These are phyloP conservation scores for Calonectria henricotiae DNA, from an alignment of 2,329 filamentous ascomycete genomes.

Conservation along the genomic window DNA sequence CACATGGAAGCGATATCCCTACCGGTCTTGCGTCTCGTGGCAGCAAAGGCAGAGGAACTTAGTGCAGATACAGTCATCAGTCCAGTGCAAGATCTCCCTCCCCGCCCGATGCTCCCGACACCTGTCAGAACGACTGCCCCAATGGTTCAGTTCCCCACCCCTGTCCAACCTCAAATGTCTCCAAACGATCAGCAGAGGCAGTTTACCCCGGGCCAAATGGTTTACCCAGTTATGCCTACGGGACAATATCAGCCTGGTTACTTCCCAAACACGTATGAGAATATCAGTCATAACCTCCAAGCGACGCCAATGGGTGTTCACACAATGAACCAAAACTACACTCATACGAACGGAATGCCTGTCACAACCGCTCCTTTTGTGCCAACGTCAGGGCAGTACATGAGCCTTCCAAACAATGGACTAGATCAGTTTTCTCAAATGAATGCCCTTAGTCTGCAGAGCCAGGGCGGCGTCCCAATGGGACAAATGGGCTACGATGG, in stretches of 20 bases:
- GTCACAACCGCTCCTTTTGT: conserved; percentile 49
- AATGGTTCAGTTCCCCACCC: conserved; percentile 44
- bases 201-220: conserved; percentile 45
- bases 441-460: conserved; percentile 57
- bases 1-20: conserved; percentile 95
- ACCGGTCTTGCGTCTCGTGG: conserved; percentile 79
- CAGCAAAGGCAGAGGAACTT: conserved; percentile 64
- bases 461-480: conserved; percentile 48
- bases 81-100: conserved; percentile 72
- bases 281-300: conserved; percentile 52
- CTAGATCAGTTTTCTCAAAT: conserved; percentile 56
- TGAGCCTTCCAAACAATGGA: conserved; percentile 49
- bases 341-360: conserved; percentile 48
- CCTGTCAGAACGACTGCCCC: conserved; percentile 48
- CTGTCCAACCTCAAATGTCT: conserved; percentile 44
- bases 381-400: conserved; percentile 47
- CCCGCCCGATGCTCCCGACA: conserved; percentile 55
- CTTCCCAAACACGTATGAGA: conserved; percentile 52
- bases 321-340: conserved; percentile 51
- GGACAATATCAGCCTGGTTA: conserved; percentile 50
- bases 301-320: conserved; percentile 50
- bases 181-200: conserved; percentile 44
- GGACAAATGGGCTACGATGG: conserved; percentile 55
- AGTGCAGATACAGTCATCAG: conserved; percentile 78
- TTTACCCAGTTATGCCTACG: conserved; percentile 52